Evolutionary conservation across 192 early-diverging fungal species (phyloP), one percentile per base, ranked within the genome.

Genomic region (Mortierella alpina): DNA sequence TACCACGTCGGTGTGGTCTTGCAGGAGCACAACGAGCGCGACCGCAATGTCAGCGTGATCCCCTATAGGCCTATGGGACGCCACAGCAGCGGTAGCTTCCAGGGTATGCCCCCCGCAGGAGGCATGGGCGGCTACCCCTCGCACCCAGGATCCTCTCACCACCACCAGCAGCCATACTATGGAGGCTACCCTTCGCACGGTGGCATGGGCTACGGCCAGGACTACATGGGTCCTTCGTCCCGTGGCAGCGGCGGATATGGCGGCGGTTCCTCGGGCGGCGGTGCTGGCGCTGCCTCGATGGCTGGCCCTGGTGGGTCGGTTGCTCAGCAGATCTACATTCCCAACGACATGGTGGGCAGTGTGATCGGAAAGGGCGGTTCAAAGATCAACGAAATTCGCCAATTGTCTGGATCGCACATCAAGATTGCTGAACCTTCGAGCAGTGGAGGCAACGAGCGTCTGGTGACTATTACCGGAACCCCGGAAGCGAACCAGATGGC

Each of bases 291-390:
- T 11, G 41, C 40, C 45, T 14, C 47, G 14, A 64, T 42, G n/a
- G 61, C 56, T 31, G 56, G 68, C 31, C 56, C 50, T 6, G 63
- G 68, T 42, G 68, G 77, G 14, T 79, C 86, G 9, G 86, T 87
- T 57, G 82, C 87, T n/a, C 88, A 89, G 63, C 88, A 89, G 60
- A 88, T 91, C 60, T 86, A 86, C 48, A 89, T 91, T 54, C 90
- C 90, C 14, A 87, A 88, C 59, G 90, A 91, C 56, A 87, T 91
- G 85, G 89, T 90, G 41, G 97, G 97, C 20, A 94, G 94, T 73
- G 95, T 99, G 68, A 99, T 99, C 84, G 97, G 97, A 73, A 97
- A 96, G 82, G 91, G 91, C 17, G 96, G 96, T 40, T 86, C 86
- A 45, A 92, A 93, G 72, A 92, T 94, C 70, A 91, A 92, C 62